Evolutionary conservation across 2,329 filamentous ascomycete species (phyloP).

Genomic region (Huntiella moniliformis): DNA sequence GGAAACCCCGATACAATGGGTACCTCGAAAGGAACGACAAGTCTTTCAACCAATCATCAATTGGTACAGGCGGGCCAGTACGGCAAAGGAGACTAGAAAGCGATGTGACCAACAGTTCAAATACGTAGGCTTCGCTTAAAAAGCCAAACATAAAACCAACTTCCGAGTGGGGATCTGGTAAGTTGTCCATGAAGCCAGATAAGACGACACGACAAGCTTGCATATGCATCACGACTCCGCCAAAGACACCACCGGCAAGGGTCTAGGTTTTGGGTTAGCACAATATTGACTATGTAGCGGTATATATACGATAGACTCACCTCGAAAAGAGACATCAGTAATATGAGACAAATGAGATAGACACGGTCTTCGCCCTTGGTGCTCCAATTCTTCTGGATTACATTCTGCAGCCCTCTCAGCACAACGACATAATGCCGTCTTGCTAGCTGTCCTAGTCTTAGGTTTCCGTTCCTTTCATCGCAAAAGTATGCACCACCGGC

Average conservation of each 20-base stretch:
- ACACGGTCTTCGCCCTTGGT: slow-evolving; percentile 3
- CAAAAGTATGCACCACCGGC: slow-evolving; percentile 10
- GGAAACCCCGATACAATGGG: slow-evolving; percentile 5
- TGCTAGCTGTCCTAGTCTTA: slow-evolving; percentile 4
- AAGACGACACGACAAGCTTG: slow-evolving; percentile 8
- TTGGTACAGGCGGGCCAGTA: not conserved
- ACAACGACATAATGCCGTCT: slow-evolving; percentile 7
- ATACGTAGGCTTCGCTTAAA: slow-evolving; percentile 9
- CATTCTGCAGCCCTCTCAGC: slow-evolving; percentile 3
- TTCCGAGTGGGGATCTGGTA: not conserved
- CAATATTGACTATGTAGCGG: not conserved
- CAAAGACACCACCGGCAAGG: slow-evolving; percentile 6
- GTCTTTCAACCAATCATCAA: slow-evolving; percentile 10
- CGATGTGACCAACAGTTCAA: slow-evolving; percentile 1
- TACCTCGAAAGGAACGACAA: slow-evolving; percentile 3
- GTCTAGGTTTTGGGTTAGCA: slow-evolving; percentile 2
- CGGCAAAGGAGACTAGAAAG: slow-evolving; percentile 6
- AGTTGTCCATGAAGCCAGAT: not conserved
- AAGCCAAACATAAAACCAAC: slow-evolving; percentile 10
- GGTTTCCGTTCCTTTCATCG: slow-evolving; percentile 4
- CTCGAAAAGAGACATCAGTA: slow-evolving; percentile 10
- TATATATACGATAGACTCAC: slow-evolving; percentile 4
- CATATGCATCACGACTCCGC: slow-evolving; percentile 9
- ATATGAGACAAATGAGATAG: slow-evolving; percentile 8
- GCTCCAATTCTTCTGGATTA: slow-evolving; percentile 2